These are phyloP conservation scores for Debaryomycetaceae sp. DNA, from an alignment of 1,139 yeast genomes.

Conservation along the genomic window DNA sequence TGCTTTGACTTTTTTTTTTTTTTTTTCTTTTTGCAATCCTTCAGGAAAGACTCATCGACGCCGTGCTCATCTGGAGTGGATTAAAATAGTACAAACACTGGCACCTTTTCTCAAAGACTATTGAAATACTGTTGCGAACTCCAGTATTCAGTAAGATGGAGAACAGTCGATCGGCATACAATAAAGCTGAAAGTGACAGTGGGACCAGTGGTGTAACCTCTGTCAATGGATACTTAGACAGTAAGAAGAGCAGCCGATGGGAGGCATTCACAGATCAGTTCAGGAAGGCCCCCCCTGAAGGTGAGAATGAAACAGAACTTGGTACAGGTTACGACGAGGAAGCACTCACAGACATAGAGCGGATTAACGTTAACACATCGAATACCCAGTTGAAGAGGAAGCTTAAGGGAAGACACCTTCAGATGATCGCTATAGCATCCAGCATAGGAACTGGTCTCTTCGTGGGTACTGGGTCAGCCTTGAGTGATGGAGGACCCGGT, in stretches of 20 bases:
- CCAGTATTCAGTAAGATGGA: too few species aligned
- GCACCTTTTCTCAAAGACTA: too few species aligned
- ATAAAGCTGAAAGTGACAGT: too few species aligned
- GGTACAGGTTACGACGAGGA: slow-evolving; percentile 14
- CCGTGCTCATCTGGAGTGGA: neutral
- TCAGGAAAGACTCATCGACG: neutral
- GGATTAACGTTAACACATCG: slow-evolving; percentile 11
- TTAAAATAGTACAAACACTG: too few species aligned
- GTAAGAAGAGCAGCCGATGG: slow-evolving; percentile 23
- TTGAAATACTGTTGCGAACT: too few species aligned
- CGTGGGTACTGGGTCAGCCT: slow-evolving; percentile 65
- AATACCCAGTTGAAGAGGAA: slow-evolving; percentile 27
- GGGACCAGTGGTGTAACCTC: too few species aligned
- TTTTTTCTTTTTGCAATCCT: neutral
- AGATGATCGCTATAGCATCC: slow-evolving; percentile 56
- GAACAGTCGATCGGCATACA: too few species aligned
- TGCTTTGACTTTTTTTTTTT: too few species aligned
- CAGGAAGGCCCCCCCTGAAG: slow-evolving; percentile 23
- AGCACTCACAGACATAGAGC: slow-evolving; percentile 13
- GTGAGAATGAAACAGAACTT: slow-evolving; percentile 11
- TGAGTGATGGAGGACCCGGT: slow-evolving; percentile 60
- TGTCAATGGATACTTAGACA: neutral
- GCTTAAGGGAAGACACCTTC: slow-evolving; percentile 44
- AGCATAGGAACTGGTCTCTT: slow-evolving; percentile 59
- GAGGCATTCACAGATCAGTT: slow-evolving; percentile 39